A percentile compares a stretch with the other conserved stretches of the same genome.
phyloP scores from a whole-genome alignment of 2,329 filamentous ascomycete genomes.

The Trichoderma sp. region DNA sequence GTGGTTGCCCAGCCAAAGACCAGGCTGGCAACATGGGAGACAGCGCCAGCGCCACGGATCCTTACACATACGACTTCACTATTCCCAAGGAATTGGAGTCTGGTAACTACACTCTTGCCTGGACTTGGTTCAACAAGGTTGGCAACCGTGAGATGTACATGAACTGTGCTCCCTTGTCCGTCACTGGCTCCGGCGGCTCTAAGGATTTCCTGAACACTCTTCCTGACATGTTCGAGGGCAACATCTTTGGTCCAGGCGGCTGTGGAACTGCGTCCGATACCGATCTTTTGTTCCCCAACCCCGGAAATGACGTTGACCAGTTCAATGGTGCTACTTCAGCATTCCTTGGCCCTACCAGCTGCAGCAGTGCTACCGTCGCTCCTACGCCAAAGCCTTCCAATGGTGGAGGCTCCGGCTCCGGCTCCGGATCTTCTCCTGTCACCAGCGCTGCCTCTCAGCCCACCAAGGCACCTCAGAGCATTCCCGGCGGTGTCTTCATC shows the following conservation, averaged over 20 bases:
- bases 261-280: no score
- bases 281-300: no score
- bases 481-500: conserved; percentile 43
- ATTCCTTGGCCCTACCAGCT: no score
- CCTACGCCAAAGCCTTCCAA: no score
- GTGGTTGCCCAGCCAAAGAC: conserved; percentile 71
- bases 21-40: conserved; percentile 56
- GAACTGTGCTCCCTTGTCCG: conserved; percentile 79
- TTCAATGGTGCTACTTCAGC: no score
- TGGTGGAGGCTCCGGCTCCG: no score
- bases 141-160: conserved; percentile 98
- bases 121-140: conserved; percentile 92
- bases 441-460: no score
- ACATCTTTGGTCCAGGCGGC: no score
- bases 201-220: conserved; percentile 57
- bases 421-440: no score
- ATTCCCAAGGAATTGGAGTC: conserved; percentile 69
- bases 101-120: conserved; percentile 79
- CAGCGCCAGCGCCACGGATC: conserved; percentile 42
- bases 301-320: no score
- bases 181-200: conserved; percentile 54
- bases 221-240: conserved; percentile 70
- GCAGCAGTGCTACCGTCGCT: no score
- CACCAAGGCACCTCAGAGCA: neutral
- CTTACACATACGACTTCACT: conserved; percentile 63